phyloP scores from a whole-genome alignment of 192 early-diverging fungal species.

The Spizellomyces sp. region DNA sequence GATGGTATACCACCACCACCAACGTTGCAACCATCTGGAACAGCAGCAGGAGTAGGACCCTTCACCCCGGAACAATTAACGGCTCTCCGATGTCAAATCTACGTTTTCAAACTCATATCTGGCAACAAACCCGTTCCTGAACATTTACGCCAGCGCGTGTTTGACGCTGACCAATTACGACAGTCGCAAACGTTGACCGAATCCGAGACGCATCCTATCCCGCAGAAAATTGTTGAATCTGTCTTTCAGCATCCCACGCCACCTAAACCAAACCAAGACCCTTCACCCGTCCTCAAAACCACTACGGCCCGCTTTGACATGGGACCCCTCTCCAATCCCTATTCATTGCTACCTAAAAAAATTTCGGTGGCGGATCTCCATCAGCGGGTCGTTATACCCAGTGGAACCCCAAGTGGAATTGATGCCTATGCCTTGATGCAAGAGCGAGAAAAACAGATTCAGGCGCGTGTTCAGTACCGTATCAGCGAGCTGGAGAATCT shows the following conservation, averaged over 20 bases:
- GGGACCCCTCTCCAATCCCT: slow-evolving; percentile 37
- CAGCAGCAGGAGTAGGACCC: slow-evolving; percentile 7
- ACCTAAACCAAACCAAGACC: slow-evolving; percentile 26
- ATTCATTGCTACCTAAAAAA: slow-evolving; percentile 59
- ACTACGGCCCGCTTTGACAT: slow-evolving; percentile 13
- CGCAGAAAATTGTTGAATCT: slow-evolving; percentile 58
- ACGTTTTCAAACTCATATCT: slow-evolving; percentile 81
- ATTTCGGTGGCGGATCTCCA: slow-evolving; percentile 43
- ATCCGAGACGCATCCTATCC: slow-evolving; percentile 32
- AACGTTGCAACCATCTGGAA: neutral
- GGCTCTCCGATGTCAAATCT: slow-evolving; percentile 77
- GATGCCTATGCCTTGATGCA: slow-evolving; percentile 74
- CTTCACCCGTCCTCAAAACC: slow-evolving; percentile 8
- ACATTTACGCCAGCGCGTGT: slow-evolving; percentile 71
- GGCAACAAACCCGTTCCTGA: slow-evolving; percentile 78
- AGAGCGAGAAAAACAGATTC: slow-evolving; percentile 78
- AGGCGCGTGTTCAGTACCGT: slow-evolving; percentile 72
- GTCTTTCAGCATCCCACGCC: slow-evolving; percentile 31
- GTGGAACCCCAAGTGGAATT: slow-evolving; percentile 65
- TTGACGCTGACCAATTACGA: slow-evolving; percentile 36
- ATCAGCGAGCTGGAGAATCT: slow-evolving; percentile 76
- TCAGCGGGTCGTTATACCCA: slow-evolving; percentile 34
- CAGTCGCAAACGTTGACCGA: slow-evolving; percentile 46
- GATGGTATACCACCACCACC: neutral
- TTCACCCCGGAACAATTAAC: slow-evolving; percentile 63